Conservation (phyloP, 306 rosid species). For the Acmispon strigosus region DNA sequence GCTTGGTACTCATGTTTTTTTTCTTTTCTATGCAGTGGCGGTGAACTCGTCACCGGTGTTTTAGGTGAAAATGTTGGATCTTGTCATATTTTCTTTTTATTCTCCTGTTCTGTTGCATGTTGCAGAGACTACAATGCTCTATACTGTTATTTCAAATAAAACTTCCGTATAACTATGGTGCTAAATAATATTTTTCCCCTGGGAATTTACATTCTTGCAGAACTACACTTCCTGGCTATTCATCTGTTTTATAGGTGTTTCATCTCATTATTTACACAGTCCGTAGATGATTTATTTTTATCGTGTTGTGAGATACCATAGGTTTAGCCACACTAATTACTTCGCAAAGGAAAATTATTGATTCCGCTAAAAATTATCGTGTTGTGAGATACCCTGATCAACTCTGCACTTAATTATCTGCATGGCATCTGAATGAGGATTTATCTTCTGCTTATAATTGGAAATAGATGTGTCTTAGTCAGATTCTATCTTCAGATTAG, state of each 20-base stretch:
- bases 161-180: constrained; percentile 11
- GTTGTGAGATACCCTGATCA: too few species aligned
- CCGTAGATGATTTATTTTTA: not conserved
- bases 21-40: constrained; percentile 15
- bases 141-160: constrained; percentile 19
- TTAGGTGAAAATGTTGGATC: not conserved
- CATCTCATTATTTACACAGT: not conserved
- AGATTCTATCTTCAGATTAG: not conserved
- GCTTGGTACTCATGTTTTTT: not conserved
- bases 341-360: not conserved
- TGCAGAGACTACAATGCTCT: not conserved
- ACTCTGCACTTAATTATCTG: not conserved
- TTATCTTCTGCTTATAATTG: not conserved
- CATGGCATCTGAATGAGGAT: not conserved
- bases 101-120: not conserved
- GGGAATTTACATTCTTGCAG: not conserved
- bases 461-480: not conserved
- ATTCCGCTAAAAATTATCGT: not conserved
- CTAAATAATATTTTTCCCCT: not conserved
- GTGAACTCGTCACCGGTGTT: constrained; percentile 8
- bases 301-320: not conserved
- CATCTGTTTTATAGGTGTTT: not conserved
- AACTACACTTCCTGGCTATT: not conserved
- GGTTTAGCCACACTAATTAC: not conserved
- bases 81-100: not conserved